Base-by-base conservation (phyloP, 2,329 filamentous ascomycete species). In the Chrysosporium keratinophilum region DNA sequence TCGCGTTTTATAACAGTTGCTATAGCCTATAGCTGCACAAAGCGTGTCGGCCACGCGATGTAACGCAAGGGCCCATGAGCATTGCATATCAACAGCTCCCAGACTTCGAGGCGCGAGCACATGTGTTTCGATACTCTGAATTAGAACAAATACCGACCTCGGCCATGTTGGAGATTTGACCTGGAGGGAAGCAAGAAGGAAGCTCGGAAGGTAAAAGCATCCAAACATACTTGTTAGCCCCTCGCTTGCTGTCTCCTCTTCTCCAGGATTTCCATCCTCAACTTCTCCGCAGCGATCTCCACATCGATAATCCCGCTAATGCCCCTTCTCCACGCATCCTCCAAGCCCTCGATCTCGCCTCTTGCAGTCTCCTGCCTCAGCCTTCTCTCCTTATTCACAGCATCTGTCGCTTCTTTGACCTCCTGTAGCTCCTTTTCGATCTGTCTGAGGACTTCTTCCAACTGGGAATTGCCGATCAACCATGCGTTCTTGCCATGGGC, bases 401-500 rank as follows among this genome's bases (percentile, higher is more conserved):
- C 67, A 65, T 96, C 89, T 46, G 89, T 78, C 59, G 86, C 81
- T 55, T 78, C 76, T 67, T 83, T 84, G 17, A 79, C 73, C 39
- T 75, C 77, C 12, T 81, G 83, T 48, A 97, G 75, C 63, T 95
- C 88, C 43, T 76, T 75, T 75, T 97, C 91, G 23, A 94, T 64
- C 11, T 69, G 69, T 49, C 78, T 77, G 50, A 94, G 70, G 41
- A 88, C 78, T 42, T 81, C 80, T 71, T 96, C 91, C 17, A 89
- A 69, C 60, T 87, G 82, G 62, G 84, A 81, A 69, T 98, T 98
- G 5, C 81, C 81, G 7, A 95, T 78, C 53, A 98, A 76, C 91
- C 93, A 97, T 9, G 88, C 85, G 68, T 95, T 95, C 71, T 88
- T 88, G 60, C 91, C 93, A 69, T 84, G 84, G 49, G 77, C 77